Base-by-base conservation (phyloP, 129 eudicot genomes). In the Calendula officinalis region DNA sequence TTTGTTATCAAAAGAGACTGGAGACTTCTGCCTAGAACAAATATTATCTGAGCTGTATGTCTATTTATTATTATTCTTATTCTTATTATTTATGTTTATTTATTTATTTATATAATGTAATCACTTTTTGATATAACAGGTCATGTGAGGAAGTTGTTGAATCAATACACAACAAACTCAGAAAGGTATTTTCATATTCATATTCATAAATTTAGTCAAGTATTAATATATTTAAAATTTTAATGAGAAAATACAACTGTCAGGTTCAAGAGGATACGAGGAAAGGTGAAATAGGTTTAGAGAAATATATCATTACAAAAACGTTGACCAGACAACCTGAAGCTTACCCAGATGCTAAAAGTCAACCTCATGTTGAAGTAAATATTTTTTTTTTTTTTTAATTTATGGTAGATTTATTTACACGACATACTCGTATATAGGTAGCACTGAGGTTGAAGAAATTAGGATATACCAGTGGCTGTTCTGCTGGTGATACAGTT, bases 91-190 rank as follows among this genome's bases (percentile, higher is more conserved):
- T 14, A 4, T 32, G 47, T 64, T 22, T 22, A 22, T 22, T 22
- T 22, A 22, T 22, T 22, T 22, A 22, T 22, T 22, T 22, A 43
- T 14, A 30, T 51, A 55, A 14, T 57, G 30, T 70, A 17, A 53
- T 63, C 48, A 39, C 62, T 15, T 43, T 50, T 50, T 68, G 36
- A 76, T 62, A 66, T 75, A 66, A 72, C 91, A 92, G 99, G 77
- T 94, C 97, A 16, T 94, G 97, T 40, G 99, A 94, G 66, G 99
- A 86, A 70, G 99, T 94, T 66, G 97, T 94, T 68, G 99, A 94
- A 82, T 83, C 87, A 47, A 89, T 94, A 78, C 97, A 94, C 51
- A 70, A 80, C 52, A 67, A 81, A 34, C 99, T 94, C 52, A 82
- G 77, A 77, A 83, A 94, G 95, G 99, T 91, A 78, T 62, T 62